Evolutionary conservation across 441 rosid genomes (phyloP), one percentile per base, ranked within the genome.

Genomic region (Capsella rubella): DNA sequence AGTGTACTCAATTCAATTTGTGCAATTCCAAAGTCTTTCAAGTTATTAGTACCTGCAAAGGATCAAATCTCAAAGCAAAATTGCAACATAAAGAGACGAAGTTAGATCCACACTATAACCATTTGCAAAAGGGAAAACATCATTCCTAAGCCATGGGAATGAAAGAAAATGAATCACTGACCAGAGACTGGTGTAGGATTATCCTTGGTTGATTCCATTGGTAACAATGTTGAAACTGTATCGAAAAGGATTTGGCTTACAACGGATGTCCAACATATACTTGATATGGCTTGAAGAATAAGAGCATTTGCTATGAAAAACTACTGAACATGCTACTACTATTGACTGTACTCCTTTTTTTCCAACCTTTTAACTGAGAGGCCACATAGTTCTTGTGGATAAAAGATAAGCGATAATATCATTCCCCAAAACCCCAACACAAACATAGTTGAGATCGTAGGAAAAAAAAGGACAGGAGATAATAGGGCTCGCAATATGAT

Each of bases 31-130:
- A 18, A 66, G 53, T 81, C 83, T 63, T 68, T 82, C 73, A 40
- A 67, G 73, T 67, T 18, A 55, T 43, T 54, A 56, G 5, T 77
- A 69, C 85, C 97, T 92, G 82, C 54, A 72, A 29, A 72, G 73
- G 34, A 64, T 66, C 73, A 64, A 47, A 43, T 46, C 60, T 60
- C 49, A 56, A 56, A 73, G 77, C 73, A 57, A 58, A 67, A 35
- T 58, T 32, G 67, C 63, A 64, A 42, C 34, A 42, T 32, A 56
- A 71, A 63, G 27, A 50, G 73, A 32, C 59, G 59, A 66, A 43
- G 73, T 71, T 71, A 45, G 68, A 59, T 59, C 54, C 63, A 28
- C 51, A 21, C 47, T 67, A 9, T 35, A 35, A 45, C 45, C 73
- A 77, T 18, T 42, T 28, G 53, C 50, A 64, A 13, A 57, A 31